Base-by-base conservation (phyloP, 2,329 filamentous ascomycete genomes). In the Sordariomycetes sp. region DNA sequence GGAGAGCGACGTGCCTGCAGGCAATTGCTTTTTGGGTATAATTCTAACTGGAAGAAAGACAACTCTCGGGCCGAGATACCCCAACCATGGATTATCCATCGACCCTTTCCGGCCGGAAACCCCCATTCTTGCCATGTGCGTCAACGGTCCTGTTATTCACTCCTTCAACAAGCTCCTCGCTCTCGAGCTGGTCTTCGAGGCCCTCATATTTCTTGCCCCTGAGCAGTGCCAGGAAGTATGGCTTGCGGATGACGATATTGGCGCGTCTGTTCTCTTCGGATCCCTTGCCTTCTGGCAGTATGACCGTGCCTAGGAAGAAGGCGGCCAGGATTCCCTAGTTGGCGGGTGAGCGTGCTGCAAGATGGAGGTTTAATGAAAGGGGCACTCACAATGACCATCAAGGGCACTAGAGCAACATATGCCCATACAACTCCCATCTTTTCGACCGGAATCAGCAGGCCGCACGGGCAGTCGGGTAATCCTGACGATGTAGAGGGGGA, bases 371-470 rank as follows among this genome's bases (percentile, higher is more conserved):
- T 14, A 16, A 1, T n/a, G 28, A 14, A 10, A 28, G 18, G 22
- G 12, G 22, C 22, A 57, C 55, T 35, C 51, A 51, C 55, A 10
- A 57, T 18, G 40, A 57, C 55, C 55, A 57, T 57, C 14, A 57
- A 57, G 18, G 55, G 55, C 10, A 37, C 25, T 14, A 57, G n/a
- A 8, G 55, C 22, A 18, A 57, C 37, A 25, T 57, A 57, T 22
- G 55, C 55, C 55, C 55, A 57, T 2, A 57, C 43, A n/a, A 57
- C 18, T 16, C 43, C 55, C 54, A 48, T 56, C 54, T 56, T 18
- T 11, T 50, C 7, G n/a, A n/a, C 10, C 22, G 14, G 34, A 10
- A 24, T 35, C 18, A 35, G 34, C 10, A 14, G 18, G 28, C 8
- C 8, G 4, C 8, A 32, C 28, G 28, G 8, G 28, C 28, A 4